A percentile compares a stretch with the other conserved stretches of the same genome.
Evolutionary conservation across 768 basidiomycete genomes (phyloP).

Genomic region (Pulveroboletus frians): DNA sequence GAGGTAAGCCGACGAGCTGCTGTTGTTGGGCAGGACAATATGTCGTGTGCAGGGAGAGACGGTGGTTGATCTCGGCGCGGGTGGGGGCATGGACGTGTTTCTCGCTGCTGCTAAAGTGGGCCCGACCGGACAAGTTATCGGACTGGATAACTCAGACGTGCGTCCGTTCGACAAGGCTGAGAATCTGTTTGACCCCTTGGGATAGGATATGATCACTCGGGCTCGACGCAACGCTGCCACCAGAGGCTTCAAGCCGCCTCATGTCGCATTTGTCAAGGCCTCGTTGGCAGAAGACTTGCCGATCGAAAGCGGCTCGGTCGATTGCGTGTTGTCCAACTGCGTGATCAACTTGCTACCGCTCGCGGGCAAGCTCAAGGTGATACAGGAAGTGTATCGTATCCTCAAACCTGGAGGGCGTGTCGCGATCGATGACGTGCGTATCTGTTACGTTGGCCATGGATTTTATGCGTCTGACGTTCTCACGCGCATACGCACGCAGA

Average conservation of each 20-base stretch:
- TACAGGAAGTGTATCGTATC: conserved; percentile 45
- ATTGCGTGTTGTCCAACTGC: conserved; percentile 56
- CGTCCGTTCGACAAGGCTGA: conserved; percentile 11
- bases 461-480: no score
- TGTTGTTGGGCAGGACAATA: no score
- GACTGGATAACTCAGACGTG: conserved; percentile 50
- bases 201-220: conserved; percentile 49
- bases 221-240: conserved; percentile 43
- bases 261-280: conserved; percentile 45
- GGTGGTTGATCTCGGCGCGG: conserved; percentile 53
- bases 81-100: conserved; percentile 53
- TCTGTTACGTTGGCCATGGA: neutral
- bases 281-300: conserved; percentile 42
- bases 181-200: neutral
- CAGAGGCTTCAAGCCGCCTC: conserved; percentile 41
- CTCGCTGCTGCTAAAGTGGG: conserved; percentile 50
- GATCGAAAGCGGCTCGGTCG: conserved; percentile 42
- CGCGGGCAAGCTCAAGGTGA: conserved; percentile 36
- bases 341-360: conserved; percentile 47
- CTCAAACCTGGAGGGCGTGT: conserved; percentile 56
- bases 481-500: conserved; percentile 25
- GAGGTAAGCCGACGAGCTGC: conserved; percentile 29
- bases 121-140: conserved; percentile 44
- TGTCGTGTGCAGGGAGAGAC: conserved; percentile 42
- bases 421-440: conserved; percentile 45